Percentiles rank a stretch among this genome's conserved stretches.
phyloP scores from a whole-genome alignment of 371 early-diverging fungal genomes.

The Parasitella parasitica region DNA sequence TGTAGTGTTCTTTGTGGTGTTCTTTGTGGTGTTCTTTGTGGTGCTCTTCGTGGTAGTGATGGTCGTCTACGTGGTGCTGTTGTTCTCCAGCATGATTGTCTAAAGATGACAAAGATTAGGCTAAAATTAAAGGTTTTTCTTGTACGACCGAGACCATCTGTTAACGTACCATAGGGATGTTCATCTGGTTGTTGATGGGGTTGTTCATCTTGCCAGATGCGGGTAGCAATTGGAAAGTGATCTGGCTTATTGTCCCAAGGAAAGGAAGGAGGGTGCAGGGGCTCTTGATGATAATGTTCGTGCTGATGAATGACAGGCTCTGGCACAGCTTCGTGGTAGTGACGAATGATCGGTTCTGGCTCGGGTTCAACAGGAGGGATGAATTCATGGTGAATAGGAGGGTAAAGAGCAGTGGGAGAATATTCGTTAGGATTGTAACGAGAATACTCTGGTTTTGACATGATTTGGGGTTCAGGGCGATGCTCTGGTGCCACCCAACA shows the following conservation, averaged over 20 bases:
- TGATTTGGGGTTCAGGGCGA: constrained; percentile 22
- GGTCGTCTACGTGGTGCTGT: constrained; percentile 6
- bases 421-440: constrained; percentile 11
- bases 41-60: constrained; percentile 20
- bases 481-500: constrained; percentile 28
- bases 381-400: neutral
- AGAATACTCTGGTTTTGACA: constrained; percentile 24
- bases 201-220: constrained; percentile 29
- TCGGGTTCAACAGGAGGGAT: neutral
- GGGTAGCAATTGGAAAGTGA: constrained; percentile 23
- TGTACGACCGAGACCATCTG: neutral
- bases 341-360: no score
- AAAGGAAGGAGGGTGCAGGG: constrained; percentile 10
- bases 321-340: no score
- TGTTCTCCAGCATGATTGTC: constrained; percentile 3
- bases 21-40: constrained; percentile 29
- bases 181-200: neutral
- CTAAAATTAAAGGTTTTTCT: neutral
- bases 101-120: neutral
- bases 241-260: constrained; percentile 27
- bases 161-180: neutral
- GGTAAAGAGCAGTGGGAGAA: neutral
- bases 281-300: neutral
- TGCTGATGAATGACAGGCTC: neutral
- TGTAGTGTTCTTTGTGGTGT: constrained; percentile 16